These are phyloP conservation scores for Pleodorina starrii DNA, from an alignment of 139 green algal genomes.

Conservation along the genomic window DNA sequence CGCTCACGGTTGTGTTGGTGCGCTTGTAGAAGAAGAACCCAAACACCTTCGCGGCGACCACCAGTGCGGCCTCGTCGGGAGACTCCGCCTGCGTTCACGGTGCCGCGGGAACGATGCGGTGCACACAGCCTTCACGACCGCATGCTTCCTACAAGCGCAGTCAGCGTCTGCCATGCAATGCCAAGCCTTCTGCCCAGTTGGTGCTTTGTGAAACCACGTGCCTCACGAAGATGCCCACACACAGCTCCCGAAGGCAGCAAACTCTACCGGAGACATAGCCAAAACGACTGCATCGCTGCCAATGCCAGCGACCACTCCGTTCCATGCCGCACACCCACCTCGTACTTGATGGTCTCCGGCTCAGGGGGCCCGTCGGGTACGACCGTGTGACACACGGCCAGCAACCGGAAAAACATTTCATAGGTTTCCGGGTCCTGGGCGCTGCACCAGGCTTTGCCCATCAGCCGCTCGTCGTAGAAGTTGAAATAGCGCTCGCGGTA, in stretches of 20 bases:
- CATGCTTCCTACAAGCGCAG: no score
- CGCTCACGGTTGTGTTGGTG: constrained; percentile 64
- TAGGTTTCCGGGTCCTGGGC: constrained; percentile 52
- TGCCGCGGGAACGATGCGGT: no score
- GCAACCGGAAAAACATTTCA: constrained; percentile 82
- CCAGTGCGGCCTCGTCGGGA: constrained; percentile 89
- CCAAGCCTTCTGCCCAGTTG: no score
- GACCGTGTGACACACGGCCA: constrained; percentile 89
- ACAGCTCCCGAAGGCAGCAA: no score
- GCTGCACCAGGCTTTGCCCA: constrained; percentile 77
- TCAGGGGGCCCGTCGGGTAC: constrained; percentile 71
- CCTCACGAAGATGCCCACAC: no score
- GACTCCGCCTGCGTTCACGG: constrained; percentile 72
- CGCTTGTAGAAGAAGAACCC: constrained; percentile 82
- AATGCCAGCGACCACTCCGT: no score
- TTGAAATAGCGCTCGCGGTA: constrained; percentile 81
- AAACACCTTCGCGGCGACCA: constrained; percentile 81
- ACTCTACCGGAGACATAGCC: no score
- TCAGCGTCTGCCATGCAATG: no score
- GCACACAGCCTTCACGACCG: no score
- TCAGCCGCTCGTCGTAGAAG: constrained; percentile 87
- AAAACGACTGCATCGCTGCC: no score
- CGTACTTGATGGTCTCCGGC: constrained; percentile 70
- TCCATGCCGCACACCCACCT: no score
- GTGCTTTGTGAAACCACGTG: no score